Percentiles rank a stretch among this genome's conserved stretches.
phyloP scores from a whole-genome alignment of 1,284 basidiomycete genomes.

The Ustilago shanxiensis region DNA sequence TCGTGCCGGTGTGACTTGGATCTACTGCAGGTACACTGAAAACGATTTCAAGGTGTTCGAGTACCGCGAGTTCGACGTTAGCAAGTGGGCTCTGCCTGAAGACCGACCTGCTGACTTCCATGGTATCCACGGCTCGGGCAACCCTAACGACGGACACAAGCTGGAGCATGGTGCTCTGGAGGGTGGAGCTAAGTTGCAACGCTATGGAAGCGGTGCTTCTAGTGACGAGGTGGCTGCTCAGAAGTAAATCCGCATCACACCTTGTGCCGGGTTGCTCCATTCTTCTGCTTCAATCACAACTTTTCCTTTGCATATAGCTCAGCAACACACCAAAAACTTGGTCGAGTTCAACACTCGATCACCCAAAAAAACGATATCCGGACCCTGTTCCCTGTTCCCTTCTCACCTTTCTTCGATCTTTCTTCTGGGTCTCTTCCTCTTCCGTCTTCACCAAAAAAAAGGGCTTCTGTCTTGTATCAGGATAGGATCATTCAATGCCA shows the following conservation, averaged over 20 bases:
- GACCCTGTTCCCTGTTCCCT: background rate
- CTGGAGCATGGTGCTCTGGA: slow-evolving; percentile 28
- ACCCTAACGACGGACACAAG: slow-evolving; percentile 58
- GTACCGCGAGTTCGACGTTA: slow-evolving; percentile 48
- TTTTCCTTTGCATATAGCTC: background rate
- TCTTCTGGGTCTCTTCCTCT: background rate
- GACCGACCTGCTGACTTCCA: slow-evolving; percentile 57
- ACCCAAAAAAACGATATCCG: background rate
- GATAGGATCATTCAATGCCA: slow-evolving; percentile 10
- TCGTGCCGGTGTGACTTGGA: slow-evolving; percentile 40
- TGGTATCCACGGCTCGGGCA: slow-evolving; percentile 52
- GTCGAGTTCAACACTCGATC: slow-evolving; percentile 15
- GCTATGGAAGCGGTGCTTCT: slow-evolving; percentile 13
- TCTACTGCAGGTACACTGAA: slow-evolving; percentile 47
- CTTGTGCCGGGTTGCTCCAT: background rate
- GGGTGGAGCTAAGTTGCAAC: slow-evolving; percentile 7
- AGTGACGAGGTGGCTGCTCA: background rate
- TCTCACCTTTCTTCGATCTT: background rate
- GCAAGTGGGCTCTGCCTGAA: slow-evolving; percentile 57
- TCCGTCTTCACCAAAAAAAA: slow-evolving; percentile 1
- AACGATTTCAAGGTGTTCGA: slow-evolving; percentile 53
- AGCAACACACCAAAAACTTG: background rate
- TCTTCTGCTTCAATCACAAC: background rate
- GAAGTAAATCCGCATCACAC: background rate
- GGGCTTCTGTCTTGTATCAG: background rate